A percentile compares a stretch with the other conserved stretches of the same genome.
Evolutionary conservation across 2,329 filamentous ascomycete species (phyloP).

Genomic region (Acrocalymma vagum): DNA sequence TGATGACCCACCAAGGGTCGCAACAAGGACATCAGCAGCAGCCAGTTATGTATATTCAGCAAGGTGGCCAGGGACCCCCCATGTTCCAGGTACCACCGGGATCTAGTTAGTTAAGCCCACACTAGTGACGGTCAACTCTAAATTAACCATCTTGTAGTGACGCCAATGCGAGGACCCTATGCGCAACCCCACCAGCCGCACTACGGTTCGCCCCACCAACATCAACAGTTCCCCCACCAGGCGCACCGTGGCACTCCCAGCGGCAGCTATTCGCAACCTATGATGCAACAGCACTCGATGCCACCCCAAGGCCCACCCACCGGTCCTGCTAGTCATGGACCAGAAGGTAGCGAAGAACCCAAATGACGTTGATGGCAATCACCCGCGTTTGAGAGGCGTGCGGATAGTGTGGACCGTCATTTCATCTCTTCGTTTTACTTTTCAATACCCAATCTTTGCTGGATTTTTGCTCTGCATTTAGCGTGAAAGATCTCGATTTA

Average conservation of each 20-base stretch:
- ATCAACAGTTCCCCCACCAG: conserved; percentile 49
- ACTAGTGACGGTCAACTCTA: not conserved
- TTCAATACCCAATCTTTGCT: conserved; percentile 22
- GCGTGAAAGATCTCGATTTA: conserved; percentile 33
- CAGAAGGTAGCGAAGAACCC: conserved; percentile 43
- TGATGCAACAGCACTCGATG: conserved; percentile 52
- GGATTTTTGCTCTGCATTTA: conserved; percentile 40
- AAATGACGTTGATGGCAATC: no score
- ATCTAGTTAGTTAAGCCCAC: conserved; percentile 69
- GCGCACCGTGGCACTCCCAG: conserved; percentile 50
- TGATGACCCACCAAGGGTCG: conserved; percentile 95
- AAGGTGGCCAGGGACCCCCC: conserved; percentile 77
- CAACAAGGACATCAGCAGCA: conserved; percentile 82
- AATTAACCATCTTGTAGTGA: conserved; percentile 38
- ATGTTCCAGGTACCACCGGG: conserved; percentile 76
- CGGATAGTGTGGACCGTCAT: no score
- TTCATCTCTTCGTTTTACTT: no score
- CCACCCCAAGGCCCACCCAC: conserved; percentile 45
- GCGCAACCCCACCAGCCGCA: conserved; percentile 50
- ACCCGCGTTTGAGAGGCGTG: no score
- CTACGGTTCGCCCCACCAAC: conserved; percentile 51
- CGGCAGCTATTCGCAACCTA: conserved; percentile 50
- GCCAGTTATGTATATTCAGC: conserved; percentile 78
- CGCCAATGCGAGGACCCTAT: conserved; percentile 48
- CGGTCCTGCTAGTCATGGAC: conserved; percentile 42